phyloP scores from a whole-genome alignment of 192 early-diverging fungal species.

The Neocallimastix lanati region DNA sequence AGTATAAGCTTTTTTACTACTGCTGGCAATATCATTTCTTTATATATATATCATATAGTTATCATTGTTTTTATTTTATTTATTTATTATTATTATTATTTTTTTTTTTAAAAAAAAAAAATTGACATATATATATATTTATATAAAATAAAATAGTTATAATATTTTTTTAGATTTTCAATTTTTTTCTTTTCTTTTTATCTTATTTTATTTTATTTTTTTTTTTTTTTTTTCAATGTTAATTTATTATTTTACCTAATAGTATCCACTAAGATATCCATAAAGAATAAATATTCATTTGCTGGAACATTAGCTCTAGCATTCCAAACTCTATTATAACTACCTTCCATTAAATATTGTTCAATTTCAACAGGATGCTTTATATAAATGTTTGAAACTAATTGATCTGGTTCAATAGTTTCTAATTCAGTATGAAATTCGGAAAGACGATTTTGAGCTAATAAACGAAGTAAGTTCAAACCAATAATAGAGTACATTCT shows the following conservation, averaged over 20 bases:
- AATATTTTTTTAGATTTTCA: too few species aligned
- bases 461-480: slow-evolving; percentile 76
- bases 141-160: too few species aligned
- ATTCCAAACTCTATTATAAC: slow-evolving; percentile 94
- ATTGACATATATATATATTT: too few species aligned
- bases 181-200: too few species aligned
- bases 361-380: slow-evolving; percentile 84
- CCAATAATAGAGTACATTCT: slow-evolving; percentile 80
- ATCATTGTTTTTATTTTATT: too few species aligned
- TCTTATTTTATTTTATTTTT: too few species aligned
- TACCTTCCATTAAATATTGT: slow-evolving; percentile 94
- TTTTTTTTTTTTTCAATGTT: slow-evolving; percentile 3
- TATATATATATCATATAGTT: too few species aligned
- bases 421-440: slow-evolving; percentile 98
- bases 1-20: slow-evolving; percentile 84
- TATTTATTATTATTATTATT: too few species aligned
- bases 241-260: slow-evolving; percentile 50
- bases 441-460: slow-evolving; percentile 83
- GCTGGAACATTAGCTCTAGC: slow-evolving; percentile 71
- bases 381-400: slow-evolving; percentile 65
- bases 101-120: too few species aligned
- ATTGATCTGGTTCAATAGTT: slow-evolving; percentile 61
- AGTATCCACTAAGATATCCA: slow-evolving; percentile 82
- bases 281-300: slow-evolving; percentile 80
- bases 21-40: slow-evolving; percentile 87